Conservation (phyloP, 768 basidiomycete species). For the Hemileccinum rubropunctum region DNA sequence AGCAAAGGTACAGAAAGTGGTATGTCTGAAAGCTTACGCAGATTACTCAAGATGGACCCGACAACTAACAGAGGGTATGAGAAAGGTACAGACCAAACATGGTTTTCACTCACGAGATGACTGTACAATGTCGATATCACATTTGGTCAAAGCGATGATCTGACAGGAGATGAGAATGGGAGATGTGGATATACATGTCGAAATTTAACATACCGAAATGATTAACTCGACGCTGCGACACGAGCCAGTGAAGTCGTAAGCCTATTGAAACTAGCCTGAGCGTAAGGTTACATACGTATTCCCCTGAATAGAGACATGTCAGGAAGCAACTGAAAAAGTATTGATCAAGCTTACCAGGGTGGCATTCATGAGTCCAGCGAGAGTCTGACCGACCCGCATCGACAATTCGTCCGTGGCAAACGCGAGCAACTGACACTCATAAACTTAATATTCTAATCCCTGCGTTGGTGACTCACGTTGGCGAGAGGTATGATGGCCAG, state of each 20-base stretch:
- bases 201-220: slow-evolving; percentile 51
- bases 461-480: slow-evolving; percentile 43
- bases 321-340: neutral
- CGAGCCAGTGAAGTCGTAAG: too few species aligned
- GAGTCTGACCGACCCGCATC: slow-evolving; percentile 75
- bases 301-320: slow-evolving; percentile 18
- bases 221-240: slow-evolving; percentile 52
- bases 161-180: slow-evolving; percentile 23
- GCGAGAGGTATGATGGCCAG: slow-evolving; percentile 83
- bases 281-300: slow-evolving; percentile 25
- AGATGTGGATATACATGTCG: neutral
- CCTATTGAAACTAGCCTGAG: too few species aligned
- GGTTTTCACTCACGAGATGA: slow-evolving; percentile 55
- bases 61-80: slow-evolving; percentile 48
- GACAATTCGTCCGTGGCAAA: slow-evolving; percentile 90
- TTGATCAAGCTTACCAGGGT: slow-evolving; percentile 54
- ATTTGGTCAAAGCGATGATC: slow-evolving; percentile 81
- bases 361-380: slow-evolving; percentile 83
- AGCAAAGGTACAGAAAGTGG: neutral
- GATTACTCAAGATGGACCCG: slow-evolving; percentile 79
- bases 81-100: neutral
- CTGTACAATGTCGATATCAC: slow-evolving; percentile 78
- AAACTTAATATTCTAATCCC: neutral
- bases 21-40: slow-evolving; percentile 40
- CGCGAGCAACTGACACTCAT: slow-evolving; percentile 54